Evolutionary conservation across 129 eudicot species (phyloP), one percentile per base, ranked within the genome.

Genomic region (Pseudognaphalium luteoalbum): DNA sequence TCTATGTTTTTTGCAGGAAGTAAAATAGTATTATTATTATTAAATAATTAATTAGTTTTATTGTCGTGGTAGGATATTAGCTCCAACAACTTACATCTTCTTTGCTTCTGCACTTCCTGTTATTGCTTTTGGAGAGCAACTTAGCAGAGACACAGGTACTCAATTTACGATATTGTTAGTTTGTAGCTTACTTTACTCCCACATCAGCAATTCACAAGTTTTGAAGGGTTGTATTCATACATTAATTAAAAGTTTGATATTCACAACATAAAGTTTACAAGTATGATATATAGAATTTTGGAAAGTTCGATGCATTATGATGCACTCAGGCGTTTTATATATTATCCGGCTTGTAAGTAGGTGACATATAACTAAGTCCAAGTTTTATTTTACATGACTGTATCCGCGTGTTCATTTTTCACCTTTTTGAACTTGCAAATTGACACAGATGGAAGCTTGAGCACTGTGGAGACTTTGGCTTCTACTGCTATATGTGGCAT

Each of bases 401-500:
- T 60, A 10, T 39, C 28, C 61, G 59, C 17, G 41, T 35, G 66
- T 21, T 65, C 28, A 50, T 76, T 9, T 22, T 4, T 30, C 37
- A 59, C 42, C 34, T 21, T 37, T 78, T 51, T 64, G 32, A 42
- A 16, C 14, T 47, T 79, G 19, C 11, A 57, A 19, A n/a, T 19
- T 57, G 25, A 15, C 28, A 17, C 72, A 85, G 92, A 86, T 81
- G 93, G 90, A 73, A 81, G 81, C 72, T 79, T 88, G 78, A 88
- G 90, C 87, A 81, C 88, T 2, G 88, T 82, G 30, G 93, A 88
- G 72, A 88, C 93, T 11, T 81, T 88, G 54, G 81, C 82, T 15
- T 86, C 93, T 17, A 88, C 93, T 28, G 90, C 93, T 42, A 81
- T 88, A 30, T 88, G 90, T 77, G 90, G 90, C 25, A 73, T 88